Percentiles rank a stretch among this genome's conserved stretches.
Evolutionary conservation across 257 asterid species (phyloP).

Genomic region (Ilex aquifolium): DNA sequence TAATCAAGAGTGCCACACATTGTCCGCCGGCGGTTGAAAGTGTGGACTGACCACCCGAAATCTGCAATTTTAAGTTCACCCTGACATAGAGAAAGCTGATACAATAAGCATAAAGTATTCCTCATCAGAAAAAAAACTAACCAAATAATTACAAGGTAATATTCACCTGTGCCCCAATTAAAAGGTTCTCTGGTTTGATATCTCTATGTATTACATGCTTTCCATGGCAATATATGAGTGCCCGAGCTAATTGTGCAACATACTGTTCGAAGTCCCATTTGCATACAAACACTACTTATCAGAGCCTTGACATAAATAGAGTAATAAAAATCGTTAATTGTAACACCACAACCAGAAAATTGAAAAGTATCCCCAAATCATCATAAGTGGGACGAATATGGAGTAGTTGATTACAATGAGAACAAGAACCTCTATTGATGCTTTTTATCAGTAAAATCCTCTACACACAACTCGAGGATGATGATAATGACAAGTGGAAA

Average conservation of each 20-base stretch:
- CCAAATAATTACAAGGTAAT: background rate
- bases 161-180: constrained; percentile 85
- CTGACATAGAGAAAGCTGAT: constrained; percentile 26
- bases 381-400: background rate
- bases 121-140: background rate
- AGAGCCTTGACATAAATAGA: background rate
- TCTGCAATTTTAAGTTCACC: constrained; percentile 97
- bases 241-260: constrained; percentile 91
- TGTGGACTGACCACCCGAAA: constrained; percentile 99
- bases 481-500: background rate
- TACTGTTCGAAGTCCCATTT: constrained; percentile 42
- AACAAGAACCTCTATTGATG: background rate
- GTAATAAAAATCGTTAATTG: background rate
- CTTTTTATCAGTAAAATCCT: background rate
- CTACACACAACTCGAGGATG: background rate
- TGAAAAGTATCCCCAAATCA: background rate
- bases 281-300: background rate
- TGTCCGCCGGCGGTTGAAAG: constrained; percentile 88
- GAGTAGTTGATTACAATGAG: background rate
- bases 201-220: constrained; percentile 97
- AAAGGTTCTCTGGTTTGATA: constrained; percentile 93
- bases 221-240: constrained; percentile 93
- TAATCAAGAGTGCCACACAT: constrained; percentile 99
- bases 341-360: background rate
- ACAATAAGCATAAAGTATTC: background rate